Evolutionary conservation across 2,329 filamentous ascomycete species (phyloP), one percentile per base, ranked within the genome.

Genomic region (Arthrobotrys sphaeroides): DNA sequence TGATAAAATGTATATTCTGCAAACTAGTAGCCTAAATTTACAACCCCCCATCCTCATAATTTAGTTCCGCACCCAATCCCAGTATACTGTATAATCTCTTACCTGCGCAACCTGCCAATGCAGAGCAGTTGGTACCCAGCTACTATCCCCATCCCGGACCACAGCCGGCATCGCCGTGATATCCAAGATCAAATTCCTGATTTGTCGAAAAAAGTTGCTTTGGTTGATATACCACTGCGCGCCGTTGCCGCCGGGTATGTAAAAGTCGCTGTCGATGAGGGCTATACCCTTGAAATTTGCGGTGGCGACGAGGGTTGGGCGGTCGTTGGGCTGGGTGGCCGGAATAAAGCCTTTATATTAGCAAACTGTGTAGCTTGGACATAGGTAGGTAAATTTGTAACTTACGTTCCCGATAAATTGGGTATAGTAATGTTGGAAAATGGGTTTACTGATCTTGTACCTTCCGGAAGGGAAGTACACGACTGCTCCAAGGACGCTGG

Each of bases 231-330:
- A 81, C 80, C 80, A 82, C 77, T 84, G 80, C 9, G 81, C 81
- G 24, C 80, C 81, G 0, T 84, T 16, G 0, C 40, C 61, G 13
- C 68, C 84, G 87, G 81, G 43, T 38, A 88, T 87, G 82, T 98
- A 98, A 0, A 94, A 94, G 80, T 98, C 1, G 92, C 92, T 86
- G 81, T 97, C 94, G 78, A 98, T 91, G 59, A 98, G 87, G 49
- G 91, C 93, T 85, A 97, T 95, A 55, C 60, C 94, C 94, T 2
- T 85, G 80, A 98, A 98, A 79, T 85, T 84, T 43, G 89, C 82
- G 0, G 88, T 82, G 2, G 90, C 90, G 84, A 94, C 93, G 82
- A 97, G 85, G 0, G 89, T 90, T 0, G 94, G 93, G 10, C 90
- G 83, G 77, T 87, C 85, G 80, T 88, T 81, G 53, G 90, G 89